phyloP scores from a whole-genome alignment of 176 grass and related monocot genomes.

The Carex littledalei region DNA sequence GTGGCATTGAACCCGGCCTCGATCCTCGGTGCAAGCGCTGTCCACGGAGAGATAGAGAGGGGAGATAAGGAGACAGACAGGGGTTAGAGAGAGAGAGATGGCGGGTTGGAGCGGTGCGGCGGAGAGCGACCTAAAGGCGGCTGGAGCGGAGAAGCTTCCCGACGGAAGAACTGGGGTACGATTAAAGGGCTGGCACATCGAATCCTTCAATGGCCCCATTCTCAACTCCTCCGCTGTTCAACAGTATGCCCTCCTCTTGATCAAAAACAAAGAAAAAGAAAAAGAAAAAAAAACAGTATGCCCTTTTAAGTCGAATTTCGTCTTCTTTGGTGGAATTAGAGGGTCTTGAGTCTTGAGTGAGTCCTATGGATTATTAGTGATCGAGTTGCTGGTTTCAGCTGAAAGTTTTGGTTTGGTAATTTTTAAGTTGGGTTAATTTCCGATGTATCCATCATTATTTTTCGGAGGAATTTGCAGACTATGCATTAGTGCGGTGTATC shows the following conservation, averaged over 20 bases:
- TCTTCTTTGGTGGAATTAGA: background rate
- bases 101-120: conserved; percentile 63
- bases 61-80: background rate
- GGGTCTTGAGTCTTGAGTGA: background rate
- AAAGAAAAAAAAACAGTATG: conserved; percentile 29
- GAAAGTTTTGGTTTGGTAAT: no score
- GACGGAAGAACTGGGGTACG: conserved; percentile 32
- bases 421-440: no score
- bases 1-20: background rate
- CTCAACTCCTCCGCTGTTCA: conserved; percentile 55
- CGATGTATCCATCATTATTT: no score
- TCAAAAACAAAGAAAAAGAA: no score
- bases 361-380: background rate
- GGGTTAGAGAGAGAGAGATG: background rate
- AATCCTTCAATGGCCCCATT: conserved; percentile 69
- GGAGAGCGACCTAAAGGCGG: conserved; percentile 63
- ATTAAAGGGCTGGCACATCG: conserved; percentile 64
- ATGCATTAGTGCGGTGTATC: background rate
- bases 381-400: background rate
- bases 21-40: background rate
- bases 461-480: background rate
- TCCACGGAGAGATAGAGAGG: background rate
- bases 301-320: background rate
- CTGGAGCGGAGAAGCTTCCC: conserved; percentile 48
- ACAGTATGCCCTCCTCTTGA: conserved; percentile 29